phyloP scores from a whole-genome alignment of 345 rosid genomes.

The Trapa bicornis region DNA sequence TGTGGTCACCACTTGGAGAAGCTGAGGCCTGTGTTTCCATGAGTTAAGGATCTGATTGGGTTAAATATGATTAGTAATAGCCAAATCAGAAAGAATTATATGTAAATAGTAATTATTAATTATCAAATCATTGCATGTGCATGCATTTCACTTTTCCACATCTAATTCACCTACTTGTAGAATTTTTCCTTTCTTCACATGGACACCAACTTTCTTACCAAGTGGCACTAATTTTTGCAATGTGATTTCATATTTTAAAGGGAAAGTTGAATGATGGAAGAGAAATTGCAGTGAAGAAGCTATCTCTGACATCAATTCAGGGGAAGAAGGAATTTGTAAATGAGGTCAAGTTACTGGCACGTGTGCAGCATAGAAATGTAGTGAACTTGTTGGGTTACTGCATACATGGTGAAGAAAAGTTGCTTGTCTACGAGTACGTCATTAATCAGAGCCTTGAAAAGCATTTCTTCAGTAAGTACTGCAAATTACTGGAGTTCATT shows the following conservation, averaged over 20 bases:
- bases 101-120: too few species aligned
- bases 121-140: not conserved
- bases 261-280: slow-evolving; percentile 83
- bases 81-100: not conserved
- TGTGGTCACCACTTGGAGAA: not conserved
- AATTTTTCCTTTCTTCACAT: not conserved
- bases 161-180: not conserved
- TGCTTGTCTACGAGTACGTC: slow-evolving; percentile 84
- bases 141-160: not conserved
- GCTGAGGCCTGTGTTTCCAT: not conserved
- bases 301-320: slow-evolving; percentile 63
- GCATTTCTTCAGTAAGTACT: slow-evolving; percentile 72
- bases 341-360: slow-evolving; percentile 79
- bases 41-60: not conserved
- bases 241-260: slow-evolving; percentile 19
- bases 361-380: slow-evolving; percentile 90
- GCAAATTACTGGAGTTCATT: not conserved
- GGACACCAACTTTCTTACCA: not conserved
- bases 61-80: not conserved
- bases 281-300: slow-evolving; percentile 93
- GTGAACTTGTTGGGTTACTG: slow-evolving; percentile 90
- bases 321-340: slow-evolving; percentile 77
- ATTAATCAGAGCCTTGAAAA: slow-evolving; percentile 85
- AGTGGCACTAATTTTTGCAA: not conserved
- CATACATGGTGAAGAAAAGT: slow-evolving; percentile 64